A percentile compares a stretch with the other conserved stretches of the same genome.
These are phyloP conservation scores for Diplotaxis tenuifolia DNA, from an alignment of 345 rosid species.

Conservation along the genomic window DNA sequence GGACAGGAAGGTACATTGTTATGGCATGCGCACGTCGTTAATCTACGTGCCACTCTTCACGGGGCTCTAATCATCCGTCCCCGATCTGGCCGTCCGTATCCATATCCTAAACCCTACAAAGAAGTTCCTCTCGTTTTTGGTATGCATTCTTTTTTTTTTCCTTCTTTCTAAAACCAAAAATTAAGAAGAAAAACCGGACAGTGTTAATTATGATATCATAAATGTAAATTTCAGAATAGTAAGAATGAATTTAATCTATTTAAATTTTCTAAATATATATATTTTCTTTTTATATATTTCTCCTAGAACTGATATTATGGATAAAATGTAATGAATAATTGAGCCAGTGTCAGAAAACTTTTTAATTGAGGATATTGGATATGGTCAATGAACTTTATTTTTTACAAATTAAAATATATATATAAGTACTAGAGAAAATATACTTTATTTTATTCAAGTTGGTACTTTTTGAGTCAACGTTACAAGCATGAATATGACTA, in stretches of 20 bases:
- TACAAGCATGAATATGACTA: neutral
- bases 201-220: neutral
- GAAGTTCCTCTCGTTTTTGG: constrained; percentile 35
- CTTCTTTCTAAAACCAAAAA: neutral
- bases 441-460: neutral
- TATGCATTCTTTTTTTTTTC: neutral
- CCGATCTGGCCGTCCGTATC: constrained; percentile 21
- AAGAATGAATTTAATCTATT: neutral
- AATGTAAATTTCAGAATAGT: neutral
- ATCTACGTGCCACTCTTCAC: constrained; percentile 45
- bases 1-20: constrained; percentile 48
- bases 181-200: neutral
- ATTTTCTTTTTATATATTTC: no score
- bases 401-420: no score
- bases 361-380: neutral
- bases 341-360: neutral
- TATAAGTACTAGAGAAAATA: neutral
- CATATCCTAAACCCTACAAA: constrained; percentile 32
- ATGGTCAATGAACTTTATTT: neutral
- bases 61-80: constrained; percentile 52
- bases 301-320: neutral
- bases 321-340: no score
- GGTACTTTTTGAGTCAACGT: neutral
- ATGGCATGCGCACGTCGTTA: constrained; percentile 45
- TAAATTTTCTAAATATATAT: no score